Base-by-base conservation (phyloP, 2,329 filamentous ascomycete genomes). In the Talaromyces rugulosus region DNA sequence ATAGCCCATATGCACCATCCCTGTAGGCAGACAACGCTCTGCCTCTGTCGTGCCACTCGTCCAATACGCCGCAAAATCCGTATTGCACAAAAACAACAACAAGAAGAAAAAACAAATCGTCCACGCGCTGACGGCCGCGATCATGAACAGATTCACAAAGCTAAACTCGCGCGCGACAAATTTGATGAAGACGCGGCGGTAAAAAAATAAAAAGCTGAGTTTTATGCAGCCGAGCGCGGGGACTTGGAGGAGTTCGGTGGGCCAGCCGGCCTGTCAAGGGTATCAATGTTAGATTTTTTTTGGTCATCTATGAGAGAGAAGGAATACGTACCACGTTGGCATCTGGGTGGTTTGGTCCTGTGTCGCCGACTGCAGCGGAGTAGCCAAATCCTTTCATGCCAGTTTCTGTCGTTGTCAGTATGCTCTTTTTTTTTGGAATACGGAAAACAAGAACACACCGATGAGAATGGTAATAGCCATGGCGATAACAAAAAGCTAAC, bases 181-280 rank as follows among this genome's bases (percentile, higher is more conserved):
- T 16, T 42, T 44, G 18, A 23, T 8, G 55, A 57, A 57, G 18
- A 57, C 33, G n/a, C 55, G 55, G 18, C 55, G 55, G 34, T 57
- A 57, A n/a, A 57, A 57, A 33, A 57, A 57, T 16, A 57, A 27
- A 9, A 57, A 44, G 18, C 55, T 57, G 9, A 57, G 55, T 30
- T 57, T 57, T 16, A 57, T 57, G 33, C 31, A 57, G 18, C 55
- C 55, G 16, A 42, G 36, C 1, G 55, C 55, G 14, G 40, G 23
- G 18, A 58, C 40, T 47, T 44, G 34, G 8, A 58, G 36, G 9
- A 58, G 55, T 33, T 58, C 23, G 4, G 34, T 55, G 30, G 53
- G 31, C 31, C 31, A 55, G 53, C 53, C 53, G 11, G 53, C 53
- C 53, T 55, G 31, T 55, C 23, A 23, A 23, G 23, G 23, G 23